Evolutionary conservation across 768 basidiomycete species (phyloP), one percentile per base, ranked within the genome.

Genomic region (Coprinellus aureogranulatus): DNA sequence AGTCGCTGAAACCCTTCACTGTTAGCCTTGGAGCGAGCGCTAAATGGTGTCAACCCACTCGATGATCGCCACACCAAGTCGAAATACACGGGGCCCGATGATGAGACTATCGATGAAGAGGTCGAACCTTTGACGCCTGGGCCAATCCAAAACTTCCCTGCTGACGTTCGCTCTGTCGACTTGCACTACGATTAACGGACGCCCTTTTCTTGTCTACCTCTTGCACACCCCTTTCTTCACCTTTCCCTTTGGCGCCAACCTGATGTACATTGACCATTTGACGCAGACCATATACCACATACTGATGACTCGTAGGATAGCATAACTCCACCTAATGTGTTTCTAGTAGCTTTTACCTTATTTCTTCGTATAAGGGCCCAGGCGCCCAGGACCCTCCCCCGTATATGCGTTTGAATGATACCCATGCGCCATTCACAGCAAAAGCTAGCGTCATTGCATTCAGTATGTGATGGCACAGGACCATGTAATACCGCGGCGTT

Each of bases 11-110:
- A 16, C 22, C 42, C 49, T 57, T 25, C 59, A 8, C n/a, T n/a
- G n/a, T 39, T 26, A 75, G 73, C 72, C 27, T 60, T 75, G 41
- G 73, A 75, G 57, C 64, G 66, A 48, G 73, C 73, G 9, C 65
- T 75, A 51, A 68, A 68, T 60, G 71, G 70, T 26, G 67, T 68
- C 22, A 61, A 62, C 25, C 63, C 70, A n/a, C 55, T 53, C n/a
- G 72, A 73, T 22, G 68, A 70, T 23, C 61, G 61, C 8, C 58
- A 64, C 14, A 30, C 46, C 26, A 72, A 69, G 60, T 67, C 64
- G 12, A 75, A 68, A 54, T 70, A 71, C 68, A 72, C 66, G 55
- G 71, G 68, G 18, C 66, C 70, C 11, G 71, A 69, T 31, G 67
- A 64, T 57, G 71, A 66, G 31, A 70, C 71, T 4, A 75, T 75